phyloP scores from a whole-genome alignment of 1,284 basidiomycete species.

The Pseudozyma pruni region DNA sequence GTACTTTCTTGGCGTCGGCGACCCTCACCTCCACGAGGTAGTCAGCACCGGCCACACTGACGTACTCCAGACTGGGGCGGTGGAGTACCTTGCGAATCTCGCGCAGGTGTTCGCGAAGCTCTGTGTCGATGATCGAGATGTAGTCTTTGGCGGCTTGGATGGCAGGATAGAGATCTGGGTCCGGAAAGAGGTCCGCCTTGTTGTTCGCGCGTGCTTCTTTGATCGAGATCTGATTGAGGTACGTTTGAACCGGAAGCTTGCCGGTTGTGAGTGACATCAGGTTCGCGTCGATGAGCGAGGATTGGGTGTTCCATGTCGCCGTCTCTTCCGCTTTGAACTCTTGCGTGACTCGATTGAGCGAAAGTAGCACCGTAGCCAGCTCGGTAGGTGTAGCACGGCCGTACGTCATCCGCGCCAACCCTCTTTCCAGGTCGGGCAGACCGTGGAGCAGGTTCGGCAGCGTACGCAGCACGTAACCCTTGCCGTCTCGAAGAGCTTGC shows the following conservation, averaged over 20 bases:
- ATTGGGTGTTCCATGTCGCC: constrained; percentile 9
- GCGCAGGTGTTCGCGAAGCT: constrained; percentile 81
- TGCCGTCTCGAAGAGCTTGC: constrained; percentile 77
- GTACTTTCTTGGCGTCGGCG: constrained; percentile 78
- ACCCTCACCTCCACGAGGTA: constrained; percentile 73
- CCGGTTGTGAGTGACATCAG: constrained; percentile 78
- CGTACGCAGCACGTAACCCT: constrained; percentile 71
- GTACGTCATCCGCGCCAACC: constrained; percentile 88
- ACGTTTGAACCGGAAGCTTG: constrained; percentile 71
- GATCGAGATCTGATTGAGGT: constrained; percentile 74
- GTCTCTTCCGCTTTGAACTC: constrained; percentile 73
- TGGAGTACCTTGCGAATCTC: constrained; percentile 77
- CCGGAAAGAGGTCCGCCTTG: constrained; percentile 80
- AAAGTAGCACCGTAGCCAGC: constrained; percentile 79
- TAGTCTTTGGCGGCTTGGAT: constrained; percentile 73
- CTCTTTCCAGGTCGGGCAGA: constrained; percentile 88
- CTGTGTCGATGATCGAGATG: constrained; percentile 76
- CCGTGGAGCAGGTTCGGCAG: constrained; percentile 73
- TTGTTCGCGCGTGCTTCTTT: constrained; percentile 77
- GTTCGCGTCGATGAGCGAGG: constrained; percentile 78
- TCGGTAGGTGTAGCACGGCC: constrained; percentile 84
- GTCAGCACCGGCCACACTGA: constrained; percentile 71
- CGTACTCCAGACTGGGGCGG: constrained; percentile 81
- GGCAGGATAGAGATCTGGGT: constrained; percentile 77
- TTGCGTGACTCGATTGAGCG: constrained; percentile 78